phyloP scores from a whole-genome alignment of 495 filamentous ascomycete genomes.

The Penicillium canescens region DNA sequence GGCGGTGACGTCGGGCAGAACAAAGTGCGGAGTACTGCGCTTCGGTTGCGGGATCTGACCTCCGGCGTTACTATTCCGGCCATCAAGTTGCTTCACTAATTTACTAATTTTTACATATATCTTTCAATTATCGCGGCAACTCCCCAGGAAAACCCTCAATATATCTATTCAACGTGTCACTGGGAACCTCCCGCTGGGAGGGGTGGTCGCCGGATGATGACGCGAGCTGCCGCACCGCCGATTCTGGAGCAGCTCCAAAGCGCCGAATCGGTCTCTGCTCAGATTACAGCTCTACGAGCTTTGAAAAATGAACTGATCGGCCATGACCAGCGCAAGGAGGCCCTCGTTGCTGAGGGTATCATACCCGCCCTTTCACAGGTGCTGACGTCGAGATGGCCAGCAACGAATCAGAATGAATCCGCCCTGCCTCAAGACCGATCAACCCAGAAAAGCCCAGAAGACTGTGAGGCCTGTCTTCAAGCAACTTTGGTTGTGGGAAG shows the following conservation, averaged over 20 bases:
- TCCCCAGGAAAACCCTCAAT: too few species aligned
- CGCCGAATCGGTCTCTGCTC: constrained; percentile 58
- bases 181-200: constrained; percentile 23
- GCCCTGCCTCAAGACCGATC: constrained; percentile 16
- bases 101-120: neutral
- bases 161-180: neutral
- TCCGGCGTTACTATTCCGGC: too few species aligned
- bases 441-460: constrained; percentile 35
- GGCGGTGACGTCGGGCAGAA: too few species aligned
- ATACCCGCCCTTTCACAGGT: constrained; percentile 66
- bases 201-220: constrained; percentile 45
- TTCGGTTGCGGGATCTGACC: too few species aligned
- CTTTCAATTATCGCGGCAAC: neutral
- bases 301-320: constrained; percentile 91
- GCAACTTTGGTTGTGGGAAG: constrained; percentile 78
- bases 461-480: constrained; percentile 72
- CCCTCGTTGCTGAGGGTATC: constrained; percentile 68
- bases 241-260: constrained; percentile 63
- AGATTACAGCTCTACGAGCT: constrained; percentile 63
- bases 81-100: neutral
- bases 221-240: constrained; percentile 48
- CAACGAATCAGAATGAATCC: constrained; percentile 38
- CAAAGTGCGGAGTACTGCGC: too few species aligned
- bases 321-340: constrained; percentile 82
- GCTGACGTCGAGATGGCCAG: constrained; percentile 40